phyloP scores from a whole-genome alignment of 129 eudicot genomes.

The Sambucus nigra region DNA sequence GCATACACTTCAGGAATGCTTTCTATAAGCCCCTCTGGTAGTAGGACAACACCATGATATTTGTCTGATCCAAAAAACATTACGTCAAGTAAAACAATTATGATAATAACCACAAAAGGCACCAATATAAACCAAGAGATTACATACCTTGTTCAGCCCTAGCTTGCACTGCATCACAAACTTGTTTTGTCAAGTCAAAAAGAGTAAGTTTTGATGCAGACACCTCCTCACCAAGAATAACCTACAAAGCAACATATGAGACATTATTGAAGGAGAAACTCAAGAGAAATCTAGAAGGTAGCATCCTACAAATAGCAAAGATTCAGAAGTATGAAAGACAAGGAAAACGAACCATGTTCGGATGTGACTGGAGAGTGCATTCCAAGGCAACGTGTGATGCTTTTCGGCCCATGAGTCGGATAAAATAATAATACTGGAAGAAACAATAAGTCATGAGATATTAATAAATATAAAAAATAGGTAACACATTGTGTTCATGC shows the following conservation, averaged over 20 bases:
- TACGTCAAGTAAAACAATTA: neutral
- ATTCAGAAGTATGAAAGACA: neutral
- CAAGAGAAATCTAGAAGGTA: too few species aligned
- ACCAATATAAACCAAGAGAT: neutral
- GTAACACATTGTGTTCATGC: neutral
- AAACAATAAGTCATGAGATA: neutral
- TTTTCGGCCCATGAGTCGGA: conserved; percentile 92
- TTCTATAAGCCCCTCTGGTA: conserved; percentile 96
- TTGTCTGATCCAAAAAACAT: conserved; percentile 44
- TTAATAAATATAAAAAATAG: neutral
- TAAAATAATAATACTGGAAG: conserved; percentile 82
- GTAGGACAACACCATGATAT: conserved; percentile 81
- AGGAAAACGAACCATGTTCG: conserved; percentile 57
- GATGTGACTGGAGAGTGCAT: conserved; percentile 97
- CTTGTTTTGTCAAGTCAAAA: conserved; percentile 84
- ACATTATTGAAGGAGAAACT: neutral
- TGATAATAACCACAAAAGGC: neutral
- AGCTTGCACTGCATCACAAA: conserved; percentile 96
- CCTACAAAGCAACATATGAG: conserved; percentile 37
- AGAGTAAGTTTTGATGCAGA: conserved; percentile 84
- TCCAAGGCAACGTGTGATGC: conserved; percentile 96
- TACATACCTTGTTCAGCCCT: conserved; percentile 66
- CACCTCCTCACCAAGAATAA: conserved; percentile 94
- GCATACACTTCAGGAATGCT: conserved; percentile 91
- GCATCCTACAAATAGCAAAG: neutral